Base-by-base conservation (phyloP, 768 basidiomycete genomes). In the Russula dissimulans region DNA sequence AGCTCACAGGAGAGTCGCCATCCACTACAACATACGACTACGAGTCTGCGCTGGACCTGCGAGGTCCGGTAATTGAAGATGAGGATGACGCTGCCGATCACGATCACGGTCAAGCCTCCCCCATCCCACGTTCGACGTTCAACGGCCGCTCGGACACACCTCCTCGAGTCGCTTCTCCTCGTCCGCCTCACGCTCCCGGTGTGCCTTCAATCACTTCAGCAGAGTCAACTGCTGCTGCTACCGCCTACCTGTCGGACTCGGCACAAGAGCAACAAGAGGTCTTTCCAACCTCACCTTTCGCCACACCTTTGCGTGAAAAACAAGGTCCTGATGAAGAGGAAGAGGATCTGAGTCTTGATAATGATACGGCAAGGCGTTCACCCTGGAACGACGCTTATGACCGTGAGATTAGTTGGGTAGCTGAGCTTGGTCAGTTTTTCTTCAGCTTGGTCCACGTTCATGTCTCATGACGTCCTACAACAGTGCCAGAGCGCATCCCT, bases 331-430 rank as follows among this genome's bases (percentile, higher is more conserved):
- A 79, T 51, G 81, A 90, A 22, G 87, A 85, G 60, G 87, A 89
- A 59, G 78, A 83, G 66, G 83, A 88, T 31, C 69, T 86, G 34
- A 86, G 81, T 68, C 78, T 45, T 8, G 63, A 64, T 38, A 70
- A 68, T 50, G 67, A 68, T n/a, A 66, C 71, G 31, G 32, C 67
- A 39, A 55, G 67, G 36, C 67, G 65, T 36, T 65, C 68, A 10
- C 63, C 68, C 3, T 61, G 69, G 60, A 63, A 60, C 14, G 67
- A 65, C 12, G 65, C 67, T 8, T 66, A 54, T 32, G 69, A 80
- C 48, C 80, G 81, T 45, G 84, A 84, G 66, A 79, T 77, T 47
- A 91, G 89, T 67, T 91, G 89, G 89, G 76, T 88, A 41, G 87
- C 86, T 44, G 81, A 84, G 49, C 85, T 80, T 69, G 83, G 89